phyloP scores from a whole-genome alignment of 441 rosid genomes.

The Populus hybrid region DNA sequence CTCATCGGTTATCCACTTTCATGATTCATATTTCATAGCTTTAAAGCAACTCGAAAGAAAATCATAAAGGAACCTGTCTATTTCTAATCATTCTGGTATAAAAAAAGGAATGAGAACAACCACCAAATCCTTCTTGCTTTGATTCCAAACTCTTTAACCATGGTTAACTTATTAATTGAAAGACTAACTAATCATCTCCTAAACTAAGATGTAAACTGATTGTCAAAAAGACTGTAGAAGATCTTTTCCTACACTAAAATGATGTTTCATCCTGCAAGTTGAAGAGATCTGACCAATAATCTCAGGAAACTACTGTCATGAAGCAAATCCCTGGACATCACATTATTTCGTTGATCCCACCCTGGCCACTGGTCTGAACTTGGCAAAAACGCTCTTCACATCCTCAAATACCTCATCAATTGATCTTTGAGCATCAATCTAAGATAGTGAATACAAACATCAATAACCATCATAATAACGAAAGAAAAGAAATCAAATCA shows the following conservation, averaged over 20 bases:
- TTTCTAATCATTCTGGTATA: neutral
- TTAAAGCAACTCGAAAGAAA: neutral
- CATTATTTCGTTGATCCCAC: neutral
- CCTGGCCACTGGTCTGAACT: constrained; percentile 1
- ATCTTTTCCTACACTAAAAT: neutral
- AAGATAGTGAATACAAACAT: neutral
- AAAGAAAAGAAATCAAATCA: neutral
- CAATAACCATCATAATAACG: neutral
- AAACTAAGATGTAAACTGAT: neutral
- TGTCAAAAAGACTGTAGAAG: neutral
- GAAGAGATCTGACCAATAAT: neutral
- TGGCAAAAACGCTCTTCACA: constrained; percentile 19
- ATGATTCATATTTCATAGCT: neutral
- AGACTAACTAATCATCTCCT: neutral
- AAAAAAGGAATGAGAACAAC: neutral
- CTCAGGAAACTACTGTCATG: neutral
- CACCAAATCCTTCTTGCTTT: neutral
- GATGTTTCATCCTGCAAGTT: neutral
- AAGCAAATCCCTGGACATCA: neutral
- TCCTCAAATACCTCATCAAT: constrained; percentile 37
- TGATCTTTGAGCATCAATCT: neutral
- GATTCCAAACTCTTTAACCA: neutral
- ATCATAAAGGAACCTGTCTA: neutral
- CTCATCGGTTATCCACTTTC: neutral
- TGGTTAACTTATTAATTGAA: neutral